Conservation (phyloP, 768 basidiomycete genomes). For the Boletus sp. region DNA sequence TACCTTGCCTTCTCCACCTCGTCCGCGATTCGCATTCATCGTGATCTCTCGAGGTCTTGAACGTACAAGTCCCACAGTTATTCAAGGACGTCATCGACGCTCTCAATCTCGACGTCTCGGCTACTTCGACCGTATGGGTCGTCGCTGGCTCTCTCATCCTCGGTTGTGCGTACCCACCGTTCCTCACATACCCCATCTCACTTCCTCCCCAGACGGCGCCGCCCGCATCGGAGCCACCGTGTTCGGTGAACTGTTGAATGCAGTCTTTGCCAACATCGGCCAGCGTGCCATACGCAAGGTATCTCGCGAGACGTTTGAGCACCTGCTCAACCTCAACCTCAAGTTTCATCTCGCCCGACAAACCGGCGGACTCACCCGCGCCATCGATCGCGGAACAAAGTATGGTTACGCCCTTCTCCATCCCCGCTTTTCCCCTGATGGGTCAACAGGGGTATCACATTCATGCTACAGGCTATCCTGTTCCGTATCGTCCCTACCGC, state of each 20-base stretch:
- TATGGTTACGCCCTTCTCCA: conserved; percentile 34
- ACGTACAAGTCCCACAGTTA: conserved; percentile 96
- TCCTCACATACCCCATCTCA: background rate
- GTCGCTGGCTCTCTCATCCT: conserved; percentile 87
- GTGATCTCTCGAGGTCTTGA: conserved; percentile 63
- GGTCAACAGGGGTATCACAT: conserved; percentile 81
- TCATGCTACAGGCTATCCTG: conserved; percentile 87
- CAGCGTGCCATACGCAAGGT: conserved; percentile 94
- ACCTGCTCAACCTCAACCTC: conserved; percentile 86
- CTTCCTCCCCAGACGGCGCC: conserved; percentile 64
- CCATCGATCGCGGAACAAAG: conserved; percentile 98
- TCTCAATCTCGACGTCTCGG: conserved; percentile 78
- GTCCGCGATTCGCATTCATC: background rate
- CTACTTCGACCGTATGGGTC: conserved; percentile 81
- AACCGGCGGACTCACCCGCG: conserved; percentile 93
- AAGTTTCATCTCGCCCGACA: conserved; percentile 91
- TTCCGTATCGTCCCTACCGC: conserved; percentile 97
- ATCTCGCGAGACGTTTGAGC: conserved; percentile 93
- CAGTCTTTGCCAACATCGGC: conserved; percentile 93
- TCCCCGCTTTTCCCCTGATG: background rate
- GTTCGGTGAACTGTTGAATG: conserved; percentile 90
- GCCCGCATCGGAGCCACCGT: conserved; percentile 89
- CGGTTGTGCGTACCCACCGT: conserved; percentile 66
- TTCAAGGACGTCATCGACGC: conserved; percentile 93
- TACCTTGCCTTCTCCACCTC: conserved; percentile 30